A percentile compares a stretch with the other conserved stretches of the same genome.
These are phyloP conservation scores for Brassica hybrid DNA, from an alignment of 441 rosid species.

Conservation along the genomic window DNA sequence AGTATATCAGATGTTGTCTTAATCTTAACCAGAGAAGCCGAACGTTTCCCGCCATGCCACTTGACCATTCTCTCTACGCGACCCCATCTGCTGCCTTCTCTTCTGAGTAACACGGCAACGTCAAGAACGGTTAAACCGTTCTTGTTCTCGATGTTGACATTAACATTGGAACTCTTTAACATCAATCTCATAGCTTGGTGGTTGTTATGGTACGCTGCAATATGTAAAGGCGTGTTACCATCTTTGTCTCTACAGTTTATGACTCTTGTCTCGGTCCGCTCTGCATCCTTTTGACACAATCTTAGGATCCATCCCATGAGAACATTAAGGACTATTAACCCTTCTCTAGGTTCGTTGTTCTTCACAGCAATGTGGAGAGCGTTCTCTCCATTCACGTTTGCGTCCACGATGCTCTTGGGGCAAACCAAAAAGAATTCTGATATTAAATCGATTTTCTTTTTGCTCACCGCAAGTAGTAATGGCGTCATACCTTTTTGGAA, in stretches of 20 bases:
- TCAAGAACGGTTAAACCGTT: conserved; percentile 23
- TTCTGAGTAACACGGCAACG: not conserved
- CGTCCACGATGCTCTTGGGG: conserved; percentile 35
- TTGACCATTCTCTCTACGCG: too few relatives aligned
- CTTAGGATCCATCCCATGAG: conserved; percentile 40
- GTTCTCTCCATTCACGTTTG: conserved; percentile 28
- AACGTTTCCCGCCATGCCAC: not conserved
- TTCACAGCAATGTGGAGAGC: conserved; percentile 31
- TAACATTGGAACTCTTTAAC: conserved; percentile 22
- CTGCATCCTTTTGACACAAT: conserved; percentile 38
- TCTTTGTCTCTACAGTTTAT: conserved; percentile 33
- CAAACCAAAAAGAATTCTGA: conserved; percentile 32
- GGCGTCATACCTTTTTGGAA: conserved; percentile 39
- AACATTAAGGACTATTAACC: conserved; percentile 9
- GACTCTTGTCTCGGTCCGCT: conserved; percentile 25
- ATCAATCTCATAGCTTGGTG: conserved; percentile 8
- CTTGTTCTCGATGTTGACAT: conserved; percentile 32
- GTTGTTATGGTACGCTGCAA: conserved; percentile 18
- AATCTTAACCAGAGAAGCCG: not conserved
- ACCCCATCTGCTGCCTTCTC: too few relatives aligned
- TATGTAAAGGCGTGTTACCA: conserved; percentile 32
- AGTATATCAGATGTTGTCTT: conserved; percentile 33
- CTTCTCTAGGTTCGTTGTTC: conserved; percentile 21
- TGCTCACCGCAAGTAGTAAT: conserved; percentile 34
- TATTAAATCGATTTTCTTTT: conserved; percentile 20